Evolutionary conservation across 139 green algal species (phyloP), one percentile per base, ranked within the genome.

Genomic region (Coccomyxa sp.): DNA sequence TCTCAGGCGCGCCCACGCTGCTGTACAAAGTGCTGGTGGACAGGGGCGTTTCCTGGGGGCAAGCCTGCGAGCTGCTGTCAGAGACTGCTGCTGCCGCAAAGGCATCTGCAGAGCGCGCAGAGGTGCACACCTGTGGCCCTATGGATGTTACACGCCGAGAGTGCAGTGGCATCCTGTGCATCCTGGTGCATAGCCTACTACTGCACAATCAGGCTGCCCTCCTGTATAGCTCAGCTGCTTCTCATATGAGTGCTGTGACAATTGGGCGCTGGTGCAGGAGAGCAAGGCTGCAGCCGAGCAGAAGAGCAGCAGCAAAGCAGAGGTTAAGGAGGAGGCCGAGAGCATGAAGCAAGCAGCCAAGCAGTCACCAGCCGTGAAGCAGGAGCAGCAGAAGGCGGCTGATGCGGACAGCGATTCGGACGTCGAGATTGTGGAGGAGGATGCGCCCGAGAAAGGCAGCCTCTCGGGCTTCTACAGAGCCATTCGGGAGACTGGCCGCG

Each of bases 21-120:
- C 78, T 88, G n/a, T 85, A 87, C 70, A 75, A 64, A 2, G 41
- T 91, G 4, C 41, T 81, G 50, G 55, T 91, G 37, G 88, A 92
- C 78, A 69, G 88, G 1, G 88, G 88, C 22, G 38, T 90, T 39
- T 76, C 79, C 71, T 92, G 79, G 80, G 78, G 79, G 9, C 74
- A 73, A 5, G 84, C 88, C 5, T 31, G 55, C 37, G 29, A 39
- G 71, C 55, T 84, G 70, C 80, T 91, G 75, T 7, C n/a, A 12
- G 39, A 77, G 12, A 44, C 38, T 34, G 29, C 18, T 7, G 35
- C 29, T 34, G 73, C 77, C 55, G 70, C 70, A 6, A 33, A 76
- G 70, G 78, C 40, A 72, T 22, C n/a, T 72, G 31, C 68, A 37
- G 68, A 72, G 31, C 31, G 68, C 24, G 34, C 31, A 27, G 10